Conservation (phyloP, 2,329 filamentous ascomycete species). For the Penicillium brasilianum region DNA sequence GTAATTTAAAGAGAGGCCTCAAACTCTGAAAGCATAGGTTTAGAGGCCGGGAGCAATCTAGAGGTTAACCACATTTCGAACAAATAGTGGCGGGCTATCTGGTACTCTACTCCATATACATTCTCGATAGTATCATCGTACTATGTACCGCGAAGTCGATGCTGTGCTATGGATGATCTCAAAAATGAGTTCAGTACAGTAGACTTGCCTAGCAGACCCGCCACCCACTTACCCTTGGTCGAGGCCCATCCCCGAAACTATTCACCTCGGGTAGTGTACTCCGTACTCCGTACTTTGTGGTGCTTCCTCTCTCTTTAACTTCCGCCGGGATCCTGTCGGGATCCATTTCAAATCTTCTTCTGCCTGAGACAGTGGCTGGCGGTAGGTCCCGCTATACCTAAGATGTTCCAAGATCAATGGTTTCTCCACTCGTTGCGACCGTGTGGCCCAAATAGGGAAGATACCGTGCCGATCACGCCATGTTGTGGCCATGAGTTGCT, state of each 20-base stretch:
- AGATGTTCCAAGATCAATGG: constrained; percentile 1
- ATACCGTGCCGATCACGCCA: background rate
- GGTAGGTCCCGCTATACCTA: constrained; percentile 1
- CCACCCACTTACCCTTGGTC: background rate
- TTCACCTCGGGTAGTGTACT: background rate
- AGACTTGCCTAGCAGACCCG: background rate
- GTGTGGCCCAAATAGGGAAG: background rate
- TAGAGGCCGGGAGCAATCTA: too few relatives aligned
- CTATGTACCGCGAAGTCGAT: too few relatives aligned
- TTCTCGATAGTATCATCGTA: too few relatives aligned
- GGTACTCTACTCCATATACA: too few relatives aligned
- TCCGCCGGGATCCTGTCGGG: background rate
- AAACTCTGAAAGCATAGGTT: too few relatives aligned
- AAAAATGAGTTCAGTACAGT: background rate
- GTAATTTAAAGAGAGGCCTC: too few relatives aligned
- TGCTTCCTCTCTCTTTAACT: background rate
- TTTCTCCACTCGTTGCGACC: background rate
- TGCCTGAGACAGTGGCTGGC: background rate
- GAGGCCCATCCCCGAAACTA: background rate
- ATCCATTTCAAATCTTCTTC: background rate
- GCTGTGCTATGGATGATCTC: background rate
- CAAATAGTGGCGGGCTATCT: too few relatives aligned
- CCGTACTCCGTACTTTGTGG: background rate
- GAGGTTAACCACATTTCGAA: too few relatives aligned
- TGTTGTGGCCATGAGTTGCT: background rate